Evolutionary conservation across 164 flowering plant species (phyloP), one percentile per base, ranked within the genome.

Genomic region (Houttuynia cordata): DNA sequence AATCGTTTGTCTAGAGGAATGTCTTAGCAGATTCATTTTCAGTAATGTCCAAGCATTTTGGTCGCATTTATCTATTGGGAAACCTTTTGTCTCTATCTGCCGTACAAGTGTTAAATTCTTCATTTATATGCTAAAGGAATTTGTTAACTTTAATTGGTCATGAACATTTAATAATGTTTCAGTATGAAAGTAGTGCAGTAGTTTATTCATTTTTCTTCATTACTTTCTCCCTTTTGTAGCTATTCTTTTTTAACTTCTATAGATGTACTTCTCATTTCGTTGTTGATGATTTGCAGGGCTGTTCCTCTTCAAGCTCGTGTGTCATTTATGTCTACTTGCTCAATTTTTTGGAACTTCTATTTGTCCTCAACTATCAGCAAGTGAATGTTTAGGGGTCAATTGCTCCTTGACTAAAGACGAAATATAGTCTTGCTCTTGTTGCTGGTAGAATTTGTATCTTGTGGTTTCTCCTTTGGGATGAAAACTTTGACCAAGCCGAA

Each of bases 291-390:
- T 57, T 61, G 20, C 66, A 83, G 97, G 88, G 75, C 70, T 37
- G 73, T 90, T 15, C 97, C 95, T 78, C 92, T 90, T 73, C 87
- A 85, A 68, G 72, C 86, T n/a, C 86, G 90, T 45, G 97, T 90
- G 25, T 92, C 85, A 42, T 87, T 85, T 79, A 90, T 90, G 97
- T 90, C 94, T 22, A 69, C 78, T 73, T 81, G 80, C 54, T 80
- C 97, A 64, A 80, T 90, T 60, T 90, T 90, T 71, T 90, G 97
- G 97, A 90, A 90, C 64, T 87, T 80, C 67, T 82, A 59, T 67
- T 66, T 87, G 70, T 90, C 95, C 49, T 75, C 95, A 61, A 81
- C 86, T 34, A 71, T 90, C 86, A 85, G 81, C 81, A 84, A 62
- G 37, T 62, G 40, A 55, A 42, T 51, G 5, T 24, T 45, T 45